phyloP scores from a whole-genome alignment of 2,329 filamentous ascomycete genomes.

The Fusarium verrucosum region DNA sequence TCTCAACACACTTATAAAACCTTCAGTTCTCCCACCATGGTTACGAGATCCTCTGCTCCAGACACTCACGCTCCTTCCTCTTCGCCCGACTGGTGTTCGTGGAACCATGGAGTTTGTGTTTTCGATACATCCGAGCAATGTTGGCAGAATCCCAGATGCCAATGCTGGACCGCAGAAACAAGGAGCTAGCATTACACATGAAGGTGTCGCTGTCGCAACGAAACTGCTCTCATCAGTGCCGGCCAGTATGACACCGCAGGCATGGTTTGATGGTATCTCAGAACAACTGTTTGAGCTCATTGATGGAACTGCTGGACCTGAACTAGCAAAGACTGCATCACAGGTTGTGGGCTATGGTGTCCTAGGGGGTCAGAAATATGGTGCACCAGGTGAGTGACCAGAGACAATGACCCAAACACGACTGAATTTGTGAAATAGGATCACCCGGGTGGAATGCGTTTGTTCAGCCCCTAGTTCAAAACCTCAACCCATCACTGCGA shows the following conservation, averaged over 20 bases:
- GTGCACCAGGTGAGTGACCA: conserved; percentile 63
- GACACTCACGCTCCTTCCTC: conserved; percentile 67
- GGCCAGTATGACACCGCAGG: conserved; percentile 59
- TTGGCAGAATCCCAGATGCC: conserved; percentile 52
- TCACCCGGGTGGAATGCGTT: conserved; percentile 70
- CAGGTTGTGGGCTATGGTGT: conserved; percentile 65
- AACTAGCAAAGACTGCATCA: conserved; percentile 50
- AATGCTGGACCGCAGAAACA: conserved; percentile 58
- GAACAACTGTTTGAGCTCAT: conserved; percentile 70
- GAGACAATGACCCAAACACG: neutral
- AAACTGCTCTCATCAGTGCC: conserved; percentile 70
- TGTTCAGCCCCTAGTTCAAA: conserved; percentile 64
- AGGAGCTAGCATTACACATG: conserved; percentile 72
- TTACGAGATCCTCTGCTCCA: conserved; percentile 66
- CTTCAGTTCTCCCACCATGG: conserved; percentile 66
- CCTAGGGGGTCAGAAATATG: conserved; percentile 69
- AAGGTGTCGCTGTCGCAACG: conserved; percentile 71
- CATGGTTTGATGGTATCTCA: conserved; percentile 69
- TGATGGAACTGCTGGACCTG: conserved; percentile 59
- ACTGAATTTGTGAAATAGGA: conserved; percentile 48
- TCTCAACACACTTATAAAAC: conserved; percentile 71
- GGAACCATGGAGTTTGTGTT: conserved; percentile 77
- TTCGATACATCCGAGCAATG: conserved; percentile 68
- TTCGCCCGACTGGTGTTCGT: conserved; percentile 70
- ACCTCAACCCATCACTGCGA: conserved; percentile 57